phyloP scores from a whole-genome alignment of 495 filamentous ascomycete genomes.

The Penicillium taxi region DNA sequence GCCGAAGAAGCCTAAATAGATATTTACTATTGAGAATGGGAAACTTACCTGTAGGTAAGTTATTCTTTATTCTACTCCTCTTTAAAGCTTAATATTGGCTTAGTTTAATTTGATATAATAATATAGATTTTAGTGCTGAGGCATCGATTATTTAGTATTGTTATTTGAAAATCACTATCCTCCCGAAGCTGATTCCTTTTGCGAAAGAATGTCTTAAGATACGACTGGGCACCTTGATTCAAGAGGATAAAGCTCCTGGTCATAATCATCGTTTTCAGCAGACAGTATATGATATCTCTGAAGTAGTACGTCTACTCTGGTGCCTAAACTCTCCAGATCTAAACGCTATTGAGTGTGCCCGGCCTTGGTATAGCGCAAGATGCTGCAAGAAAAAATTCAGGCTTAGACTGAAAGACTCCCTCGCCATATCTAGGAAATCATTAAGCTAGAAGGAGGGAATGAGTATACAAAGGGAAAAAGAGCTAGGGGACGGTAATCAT shows the following conservation, averaged over 20 bases:
- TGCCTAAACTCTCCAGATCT: slow-evolving; percentile 25
- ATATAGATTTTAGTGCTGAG: too few species aligned
- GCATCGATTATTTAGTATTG: slow-evolving; percentile 16
- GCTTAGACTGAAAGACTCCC: slow-evolving; percentile 24
- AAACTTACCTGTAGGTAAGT: slow-evolving; percentile 16
- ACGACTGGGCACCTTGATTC: slow-evolving; percentile 12
- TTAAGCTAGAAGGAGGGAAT: slow-evolving; percentile 21
- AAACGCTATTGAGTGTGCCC: slow-evolving; percentile 25
- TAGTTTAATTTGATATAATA: too few species aligned
- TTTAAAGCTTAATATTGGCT: too few species aligned
- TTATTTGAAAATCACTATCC: slow-evolving; percentile 16
- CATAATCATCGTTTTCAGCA: slow-evolving; percentile 16
- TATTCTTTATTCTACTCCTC: too few species aligned
- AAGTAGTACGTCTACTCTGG: slow-evolving; percentile 17
- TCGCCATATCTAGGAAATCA: slow-evolving; percentile 22
- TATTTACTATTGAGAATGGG: slow-evolving; percentile 13
- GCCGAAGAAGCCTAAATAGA: slow-evolving; percentile 13
- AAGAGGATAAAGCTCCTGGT: slow-evolving; percentile 12
- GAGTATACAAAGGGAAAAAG: slow-evolving; percentile 23
- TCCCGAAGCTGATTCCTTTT: slow-evolving; percentile 27
- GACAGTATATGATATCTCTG: slow-evolving; percentile 10
- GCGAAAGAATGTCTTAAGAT: slow-evolving; percentile 13
- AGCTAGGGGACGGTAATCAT: too few species aligned
- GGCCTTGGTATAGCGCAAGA: slow-evolving; percentile 16
- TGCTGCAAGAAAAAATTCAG: slow-evolving; percentile 18